Evolutionary conservation across 176 grass and related monocot genomes (phyloP).

Genomic region (Oryza coarctata): DNA sequence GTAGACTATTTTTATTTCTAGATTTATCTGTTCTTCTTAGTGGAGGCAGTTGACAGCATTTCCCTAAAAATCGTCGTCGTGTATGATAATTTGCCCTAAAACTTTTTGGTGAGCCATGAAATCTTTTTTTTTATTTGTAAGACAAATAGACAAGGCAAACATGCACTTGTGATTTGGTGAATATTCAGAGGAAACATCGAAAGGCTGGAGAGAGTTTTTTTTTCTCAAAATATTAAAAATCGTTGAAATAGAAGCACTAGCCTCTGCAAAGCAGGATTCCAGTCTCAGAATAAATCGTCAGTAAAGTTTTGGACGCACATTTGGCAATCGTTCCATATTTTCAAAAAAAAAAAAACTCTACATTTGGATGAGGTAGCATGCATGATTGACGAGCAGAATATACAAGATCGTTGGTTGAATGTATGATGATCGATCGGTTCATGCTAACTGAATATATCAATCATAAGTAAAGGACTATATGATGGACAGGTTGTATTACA

Average conservation of each 20-base stretch:
- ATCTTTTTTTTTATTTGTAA: background rate
- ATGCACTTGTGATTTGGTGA: background rate
- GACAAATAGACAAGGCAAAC: slow-evolving; percentile 3
- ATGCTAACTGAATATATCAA: no score
- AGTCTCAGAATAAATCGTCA: background rate
- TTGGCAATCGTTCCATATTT: background rate
- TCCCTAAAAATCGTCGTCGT: background rate
- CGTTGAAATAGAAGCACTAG: background rate
- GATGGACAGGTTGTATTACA: no score
- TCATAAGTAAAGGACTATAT: no score
- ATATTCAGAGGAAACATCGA: background rate
- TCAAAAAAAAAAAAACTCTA: background rate
- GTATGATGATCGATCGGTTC: no score
- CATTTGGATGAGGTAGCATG: no score
- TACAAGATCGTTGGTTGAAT: no score
- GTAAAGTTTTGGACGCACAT: background rate
- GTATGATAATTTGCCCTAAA: background rate
- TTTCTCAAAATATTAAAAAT: no score
- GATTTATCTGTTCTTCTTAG: background rate
- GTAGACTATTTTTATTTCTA: background rate
- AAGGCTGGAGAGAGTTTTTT: background rate
- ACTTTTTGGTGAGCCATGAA: background rate
- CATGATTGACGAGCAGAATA: no score
- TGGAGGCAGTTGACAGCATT: background rate
- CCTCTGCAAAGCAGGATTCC: no score